phyloP scores from a whole-genome alignment of 2,329 filamentous ascomycete genomes.

The Talaromyces marneffei region DNA sequence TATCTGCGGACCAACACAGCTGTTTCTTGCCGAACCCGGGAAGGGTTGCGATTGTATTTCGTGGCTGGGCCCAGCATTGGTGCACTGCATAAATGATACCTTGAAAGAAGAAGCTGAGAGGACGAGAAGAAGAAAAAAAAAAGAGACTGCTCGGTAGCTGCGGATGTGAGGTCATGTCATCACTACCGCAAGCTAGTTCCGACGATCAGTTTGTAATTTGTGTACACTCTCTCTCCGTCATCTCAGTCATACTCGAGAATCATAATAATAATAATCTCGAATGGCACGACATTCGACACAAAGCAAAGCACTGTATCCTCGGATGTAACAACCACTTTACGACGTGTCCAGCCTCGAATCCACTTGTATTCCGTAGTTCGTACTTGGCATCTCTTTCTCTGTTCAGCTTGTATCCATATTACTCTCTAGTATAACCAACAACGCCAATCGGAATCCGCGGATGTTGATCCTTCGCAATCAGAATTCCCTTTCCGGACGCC shows the following conservation, averaged over 20 bases:
- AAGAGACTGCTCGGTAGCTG: background rate
- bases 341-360: background rate
- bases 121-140: background rate
- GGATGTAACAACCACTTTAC: background rate
- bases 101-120: background rate
- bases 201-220: background rate
- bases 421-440: no score
- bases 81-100: background rate
- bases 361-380: background rate
- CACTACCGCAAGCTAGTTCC: background rate
- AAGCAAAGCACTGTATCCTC: background rate
- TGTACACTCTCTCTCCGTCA: no score
- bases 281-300: background rate
- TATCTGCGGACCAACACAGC: background rate
- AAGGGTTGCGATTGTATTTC: background rate
- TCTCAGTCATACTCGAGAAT: background rate
- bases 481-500: background rate
- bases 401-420: background rate
- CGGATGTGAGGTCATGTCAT: background rate
- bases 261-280: no score
- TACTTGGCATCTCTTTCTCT: background rate
- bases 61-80: no score
- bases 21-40: background rate
- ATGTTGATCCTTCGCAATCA: background rate
- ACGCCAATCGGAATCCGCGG: conserved; percentile 1